These are phyloP conservation scores for Ziziphus jujuba DNA, from an alignment of 306 rosid species.

Conservation along the genomic window DNA sequence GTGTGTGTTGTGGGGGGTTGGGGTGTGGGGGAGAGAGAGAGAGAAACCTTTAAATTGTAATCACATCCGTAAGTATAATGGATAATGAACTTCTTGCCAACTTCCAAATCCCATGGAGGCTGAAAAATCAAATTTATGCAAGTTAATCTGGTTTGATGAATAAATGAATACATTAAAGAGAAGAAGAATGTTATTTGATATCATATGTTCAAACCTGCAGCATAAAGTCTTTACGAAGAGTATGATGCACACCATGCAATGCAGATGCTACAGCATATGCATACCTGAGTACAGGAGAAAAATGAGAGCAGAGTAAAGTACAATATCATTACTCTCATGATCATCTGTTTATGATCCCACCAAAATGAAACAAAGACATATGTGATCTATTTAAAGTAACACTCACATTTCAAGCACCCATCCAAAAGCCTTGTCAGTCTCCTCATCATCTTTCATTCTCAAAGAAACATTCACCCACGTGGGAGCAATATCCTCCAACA, in stretches of 20 bases:
- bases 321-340: slow-evolving; percentile 19
- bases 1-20: too few species aligned
- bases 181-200: not conserved
- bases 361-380: slow-evolving; percentile 7
- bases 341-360: slow-evolving; percentile 19
- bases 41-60: slow-evolving; percentile 65
- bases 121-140: slow-evolving; percentile 38
- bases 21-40: slow-evolving; percentile 16
- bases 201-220: slow-evolving; percentile 59
- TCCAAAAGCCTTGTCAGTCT: slow-evolving; percentile 88
- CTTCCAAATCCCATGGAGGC: slow-evolving; percentile 86
- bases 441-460: slow-evolving; percentile 82
- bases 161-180: slow-evolving; percentile 9
- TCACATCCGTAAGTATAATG: slow-evolving; percentile 93
- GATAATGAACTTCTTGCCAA: slow-evolving; percentile 58
- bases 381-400: slow-evolving; percentile 4
- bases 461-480: slow-evolving; percentile 92
- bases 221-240: slow-evolving; percentile 80
- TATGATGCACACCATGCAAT: slow-evolving; percentile 77
- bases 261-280: slow-evolving; percentile 96
- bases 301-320: slow-evolving; percentile 27
- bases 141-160: slow-evolving; percentile 19
- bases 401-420: slow-evolving; percentile 99
- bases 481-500: slow-evolving; percentile 94
- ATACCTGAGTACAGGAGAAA: slow-evolving; percentile 58